Conservation (phyloP, 1,284 basidiomycete species). For the Ceratobasidium sp. region DNA sequence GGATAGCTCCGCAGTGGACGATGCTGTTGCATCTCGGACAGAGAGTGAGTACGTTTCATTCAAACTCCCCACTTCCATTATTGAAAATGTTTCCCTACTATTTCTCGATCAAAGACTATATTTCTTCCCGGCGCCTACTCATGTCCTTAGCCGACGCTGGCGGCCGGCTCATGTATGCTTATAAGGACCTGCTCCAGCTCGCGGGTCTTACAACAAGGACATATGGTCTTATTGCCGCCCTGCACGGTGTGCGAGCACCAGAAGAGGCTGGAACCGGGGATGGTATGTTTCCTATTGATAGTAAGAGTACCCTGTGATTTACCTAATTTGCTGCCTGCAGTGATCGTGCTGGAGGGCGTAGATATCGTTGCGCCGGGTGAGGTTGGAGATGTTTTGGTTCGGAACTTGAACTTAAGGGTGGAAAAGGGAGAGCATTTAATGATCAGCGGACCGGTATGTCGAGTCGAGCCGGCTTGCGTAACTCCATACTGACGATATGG, state of each 20-base stretch:
- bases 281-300: background rate
- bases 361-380: conserved; percentile 79
- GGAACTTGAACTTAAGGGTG: conserved; percentile 79
- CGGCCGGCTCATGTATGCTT: conserved; percentile 89
- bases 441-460: conserved; percentile 84
- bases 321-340: conserved; percentile 6
- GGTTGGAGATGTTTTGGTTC: conserved; percentile 69
- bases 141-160: conserved; percentile 73
- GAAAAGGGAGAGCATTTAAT: conserved; percentile 88
- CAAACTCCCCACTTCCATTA: background rate
- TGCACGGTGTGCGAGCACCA: conserved; percentile 87
- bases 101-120: background rate
- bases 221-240: conserved; percentile 89
- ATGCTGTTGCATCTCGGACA: conserved; percentile 69
- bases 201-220: conserved; percentile 97
- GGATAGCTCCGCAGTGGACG: conserved; percentile 50
- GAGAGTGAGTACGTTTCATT: conserved; percentile 70
- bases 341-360: conserved; percentile 74
- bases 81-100: background rate
- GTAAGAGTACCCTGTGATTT: conserved; percentile 12
- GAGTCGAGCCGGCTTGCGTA: background rate
- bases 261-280: conserved; percentile 49
- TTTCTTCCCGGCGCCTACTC: conserved; percentile 75
- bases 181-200: conserved; percentile 95
- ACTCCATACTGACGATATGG: background rate